Evolutionary conservation across 495 filamentous ascomycete species (phyloP).

Genomic region (Aspergillus conjunctus): DNA sequence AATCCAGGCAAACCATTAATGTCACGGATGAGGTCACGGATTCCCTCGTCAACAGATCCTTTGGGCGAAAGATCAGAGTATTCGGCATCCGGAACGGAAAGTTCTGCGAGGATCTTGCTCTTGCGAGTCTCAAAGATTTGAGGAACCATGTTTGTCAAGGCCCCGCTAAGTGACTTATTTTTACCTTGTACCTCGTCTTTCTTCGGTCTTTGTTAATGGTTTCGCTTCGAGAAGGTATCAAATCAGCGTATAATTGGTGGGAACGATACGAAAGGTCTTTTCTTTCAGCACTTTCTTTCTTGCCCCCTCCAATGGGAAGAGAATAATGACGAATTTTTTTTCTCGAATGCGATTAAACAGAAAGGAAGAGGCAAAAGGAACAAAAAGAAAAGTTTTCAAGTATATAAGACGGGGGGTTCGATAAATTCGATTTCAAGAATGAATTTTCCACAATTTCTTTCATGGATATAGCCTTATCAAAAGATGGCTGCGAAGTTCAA

Average conservation of each 20-base stretch:
- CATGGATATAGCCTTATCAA: conserved; percentile 1
- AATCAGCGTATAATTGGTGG: not conserved
- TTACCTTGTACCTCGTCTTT: conserved; percentile 11
- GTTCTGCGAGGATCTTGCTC: conserved; percentile 61
- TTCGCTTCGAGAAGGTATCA: not conserved
- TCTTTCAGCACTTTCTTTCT: not conserved
- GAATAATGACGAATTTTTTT: not conserved
- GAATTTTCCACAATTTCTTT: not conserved
- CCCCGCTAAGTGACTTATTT: conserved; percentile 17
- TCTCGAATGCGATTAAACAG: not conserved
- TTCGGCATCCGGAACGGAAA: conserved; percentile 61
- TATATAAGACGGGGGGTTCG: not conserved
- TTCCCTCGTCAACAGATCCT: conserved; percentile 75
- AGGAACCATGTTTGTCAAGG: conserved; percentile 31
- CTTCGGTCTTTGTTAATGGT: conserved; percentile 1
- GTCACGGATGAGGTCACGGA: conserved; percentile 71
- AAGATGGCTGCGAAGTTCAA: conserved; percentile 14
- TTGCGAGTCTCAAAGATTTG: conserved; percentile 61
- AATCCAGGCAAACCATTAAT: conserved; percentile 73
- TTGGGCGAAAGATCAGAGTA: conserved; percentile 85
- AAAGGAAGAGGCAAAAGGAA: not conserved
- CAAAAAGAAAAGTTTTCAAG: not conserved
- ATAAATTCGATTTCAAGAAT: not conserved
- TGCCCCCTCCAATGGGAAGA: not conserved
- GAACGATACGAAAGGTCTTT: not conserved